Conservation (phyloP, 495 filamentous ascomycete species). For the Penicillium dipodomyicola region DNA sequence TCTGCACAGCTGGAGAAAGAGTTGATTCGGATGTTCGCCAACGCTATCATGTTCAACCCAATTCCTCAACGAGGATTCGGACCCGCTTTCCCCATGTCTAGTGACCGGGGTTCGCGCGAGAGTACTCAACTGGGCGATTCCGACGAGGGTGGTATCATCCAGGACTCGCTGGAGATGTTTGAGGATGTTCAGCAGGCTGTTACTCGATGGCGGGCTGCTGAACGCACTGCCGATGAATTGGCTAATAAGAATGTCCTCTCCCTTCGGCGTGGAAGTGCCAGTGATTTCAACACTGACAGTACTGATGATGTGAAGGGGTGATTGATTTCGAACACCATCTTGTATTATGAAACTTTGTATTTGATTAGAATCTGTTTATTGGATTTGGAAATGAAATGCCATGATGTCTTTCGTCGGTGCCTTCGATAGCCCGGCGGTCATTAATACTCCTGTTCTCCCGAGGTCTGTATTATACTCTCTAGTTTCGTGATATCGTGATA, state of each 20-base stretch:
- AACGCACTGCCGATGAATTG: slow-evolving; percentile 46
- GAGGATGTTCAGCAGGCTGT: slow-evolving; percentile 66
- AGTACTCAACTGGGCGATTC: slow-evolving; percentile 50
- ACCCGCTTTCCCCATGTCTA: slow-evolving; percentile 52
- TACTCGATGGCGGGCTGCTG: slow-evolving; percentile 58
- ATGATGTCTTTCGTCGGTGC: slow-evolving; percentile 14
- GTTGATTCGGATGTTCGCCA: slow-evolving; percentile 95
- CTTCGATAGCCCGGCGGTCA: slow-evolving; percentile 11
- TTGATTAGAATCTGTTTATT: slow-evolving; percentile 18
- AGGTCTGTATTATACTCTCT: not conserved
- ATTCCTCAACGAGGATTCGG: slow-evolving; percentile 68
- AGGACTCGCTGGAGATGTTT: slow-evolving; percentile 80
- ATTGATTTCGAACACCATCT: slow-evolving; percentile 13
- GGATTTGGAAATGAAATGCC: slow-evolving; percentile 12
- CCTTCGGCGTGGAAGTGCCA: slow-evolving; percentile 42
- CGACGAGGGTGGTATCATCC: slow-evolving; percentile 78
- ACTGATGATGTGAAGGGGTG: slow-evolving; percentile 43
- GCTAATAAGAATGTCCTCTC: slow-evolving; percentile 43
- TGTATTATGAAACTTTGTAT: slow-evolving; percentile 27
- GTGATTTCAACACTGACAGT: slow-evolving; percentile 44
- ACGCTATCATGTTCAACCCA: slow-evolving; percentile 96
- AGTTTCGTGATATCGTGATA: not conserved
- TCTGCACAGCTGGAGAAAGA: slow-evolving; percentile 92
- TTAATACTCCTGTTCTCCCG: slow-evolving; percentile 2
- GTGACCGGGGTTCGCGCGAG: slow-evolving; percentile 37